Evolutionary conservation across 495 filamentous ascomycete species (phyloP).

Genomic region (Talaromyces proteolyticus): DNA sequence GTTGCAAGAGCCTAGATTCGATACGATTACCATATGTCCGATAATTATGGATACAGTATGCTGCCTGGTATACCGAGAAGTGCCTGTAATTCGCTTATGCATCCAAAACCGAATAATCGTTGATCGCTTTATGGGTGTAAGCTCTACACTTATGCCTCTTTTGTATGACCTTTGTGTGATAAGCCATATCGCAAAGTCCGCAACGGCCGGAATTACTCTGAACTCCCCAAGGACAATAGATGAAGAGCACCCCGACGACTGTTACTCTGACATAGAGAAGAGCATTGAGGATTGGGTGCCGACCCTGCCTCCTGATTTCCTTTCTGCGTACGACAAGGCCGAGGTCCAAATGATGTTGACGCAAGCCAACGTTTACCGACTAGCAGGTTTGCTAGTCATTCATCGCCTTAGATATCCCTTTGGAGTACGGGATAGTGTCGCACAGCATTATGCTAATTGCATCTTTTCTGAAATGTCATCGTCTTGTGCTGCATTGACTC

Average conservation of each 20-base stretch:
- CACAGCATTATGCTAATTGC: slow-evolving; percentile 13
- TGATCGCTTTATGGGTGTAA: slow-evolving; percentile 25
- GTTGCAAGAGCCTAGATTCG: slow-evolving; percentile 16
- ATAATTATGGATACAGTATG: slow-evolving; percentile 26
- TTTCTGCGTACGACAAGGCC: slow-evolving; percentile 11
- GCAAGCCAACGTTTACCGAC: slow-evolving; percentile 25
- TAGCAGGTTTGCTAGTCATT: slow-evolving; percentile 22
- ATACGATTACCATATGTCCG: slow-evolving; percentile 24
- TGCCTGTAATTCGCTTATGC: slow-evolving; percentile 24
- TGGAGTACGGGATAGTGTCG: slow-evolving; percentile 16
- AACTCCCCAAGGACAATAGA: not conserved
- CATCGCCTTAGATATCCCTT: slow-evolving; percentile 26
- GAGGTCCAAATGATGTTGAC: slow-evolving; percentile 21
- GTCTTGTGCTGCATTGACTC: slow-evolving; percentile 9
- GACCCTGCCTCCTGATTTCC: slow-evolving; percentile 9
- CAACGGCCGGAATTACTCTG: not conserved
- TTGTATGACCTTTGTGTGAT: slow-evolving; percentile 25
- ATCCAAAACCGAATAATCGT: slow-evolving; percentile 18
- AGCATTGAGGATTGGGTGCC: slow-evolving; percentile 16
- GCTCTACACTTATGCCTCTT: slow-evolving; percentile 19
- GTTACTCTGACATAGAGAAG: slow-evolving; percentile 15
- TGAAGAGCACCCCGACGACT: slow-evolving; percentile 5
- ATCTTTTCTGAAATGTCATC: slow-evolving; percentile 20
- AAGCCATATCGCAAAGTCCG: slow-evolving; percentile 12
- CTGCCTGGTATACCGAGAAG: slow-evolving; percentile 22